Conservation (phyloP, 495 filamentous ascomycete species). For the Talaromyces trachyspermus region DNA sequence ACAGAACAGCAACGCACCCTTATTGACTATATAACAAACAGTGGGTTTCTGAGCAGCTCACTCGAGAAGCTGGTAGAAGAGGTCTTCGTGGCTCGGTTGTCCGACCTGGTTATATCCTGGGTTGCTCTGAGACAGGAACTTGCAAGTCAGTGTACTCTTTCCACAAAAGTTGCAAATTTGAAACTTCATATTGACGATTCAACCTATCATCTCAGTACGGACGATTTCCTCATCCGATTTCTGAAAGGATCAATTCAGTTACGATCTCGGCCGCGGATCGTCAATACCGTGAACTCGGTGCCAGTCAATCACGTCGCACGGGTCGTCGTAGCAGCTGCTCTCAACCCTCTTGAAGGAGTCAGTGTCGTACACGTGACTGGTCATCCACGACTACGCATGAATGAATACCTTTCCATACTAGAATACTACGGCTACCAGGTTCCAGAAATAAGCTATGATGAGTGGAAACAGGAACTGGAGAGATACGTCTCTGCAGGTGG, state of each 20-base stretch:
- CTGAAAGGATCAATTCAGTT: constrained; percentile 86
- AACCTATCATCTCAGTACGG: constrained; percentile 65
- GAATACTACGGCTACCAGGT: constrained; percentile 71
- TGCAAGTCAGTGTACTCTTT: constrained; percentile 12
- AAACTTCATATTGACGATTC: not conserved
- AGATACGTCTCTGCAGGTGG: constrained; percentile 43
- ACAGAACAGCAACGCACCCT: not conserved
- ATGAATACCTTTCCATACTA: constrained; percentile 65
- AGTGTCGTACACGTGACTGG: constrained; percentile 72
- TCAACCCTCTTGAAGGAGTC: constrained; percentile 44
- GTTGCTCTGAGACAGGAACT: constrained; percentile 61
- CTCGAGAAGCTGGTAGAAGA: constrained; percentile 68
- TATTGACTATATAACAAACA: constrained; percentile 1
- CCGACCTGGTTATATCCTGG: constrained; percentile 80
- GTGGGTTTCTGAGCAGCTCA: constrained; percentile 74
- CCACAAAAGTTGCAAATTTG: not conserved
- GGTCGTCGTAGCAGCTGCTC: constrained; percentile 64
- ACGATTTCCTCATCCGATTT: constrained; percentile 90
- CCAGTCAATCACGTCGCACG: constrained; percentile 80
- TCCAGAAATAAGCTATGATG: constrained; percentile 57
- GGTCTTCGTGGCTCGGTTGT: constrained; percentile 72
- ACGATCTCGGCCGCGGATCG: constrained; percentile 59
- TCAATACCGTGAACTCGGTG: constrained; percentile 86
- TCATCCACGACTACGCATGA: constrained; percentile 73
- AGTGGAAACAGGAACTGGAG: constrained; percentile 46